These are phyloP conservation scores for Tylopilus vinaceipallidus DNA, from an alignment of 768 basidiomycete species.

Conservation along the genomic window DNA sequence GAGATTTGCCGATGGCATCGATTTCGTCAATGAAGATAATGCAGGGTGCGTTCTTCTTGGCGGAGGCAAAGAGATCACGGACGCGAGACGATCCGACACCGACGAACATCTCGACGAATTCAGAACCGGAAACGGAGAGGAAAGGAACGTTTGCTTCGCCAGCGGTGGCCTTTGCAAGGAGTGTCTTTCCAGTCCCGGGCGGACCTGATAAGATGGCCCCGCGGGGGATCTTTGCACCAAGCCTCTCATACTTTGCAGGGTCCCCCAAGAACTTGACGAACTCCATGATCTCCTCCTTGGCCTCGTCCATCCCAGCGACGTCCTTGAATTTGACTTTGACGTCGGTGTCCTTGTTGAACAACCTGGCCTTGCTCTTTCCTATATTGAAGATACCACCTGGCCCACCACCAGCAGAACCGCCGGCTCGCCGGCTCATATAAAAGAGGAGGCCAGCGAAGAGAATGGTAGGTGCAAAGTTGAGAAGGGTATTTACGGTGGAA, in stretches of 20 bases:
- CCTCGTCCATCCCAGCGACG: constrained; percentile 99
- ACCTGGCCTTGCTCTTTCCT: constrained; percentile 89
- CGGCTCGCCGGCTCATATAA: constrained; percentile 78
- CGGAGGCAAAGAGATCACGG: constrained; percentile 94
- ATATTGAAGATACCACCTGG: constrained; percentile 95
- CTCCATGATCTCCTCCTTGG: constrained; percentile 99
- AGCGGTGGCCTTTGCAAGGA: constrained; percentile 97
- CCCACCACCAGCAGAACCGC: constrained; percentile 55
- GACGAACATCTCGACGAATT: constrained; percentile 99
- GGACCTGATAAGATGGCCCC: constrained; percentile 94
- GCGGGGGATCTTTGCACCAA: constrained; percentile 97
- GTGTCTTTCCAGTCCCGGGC: constrained; percentile 97
- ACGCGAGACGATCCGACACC: constrained; percentile 98
- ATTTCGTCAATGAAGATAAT: constrained; percentile 99
- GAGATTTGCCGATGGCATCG: constrained; percentile 95
- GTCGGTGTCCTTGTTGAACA: constrained; percentile 97
- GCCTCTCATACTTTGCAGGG: constrained; percentile 88
- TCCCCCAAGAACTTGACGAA: constrained; percentile 99
- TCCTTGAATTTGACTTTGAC: constrained; percentile 93
- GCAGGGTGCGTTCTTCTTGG: constrained; percentile 96
- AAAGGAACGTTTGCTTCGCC: constrained; percentile 98
- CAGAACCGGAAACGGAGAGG: constrained; percentile 97
- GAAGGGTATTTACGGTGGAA: constrained; percentile 72
- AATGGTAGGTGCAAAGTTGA: constrained; percentile 94
- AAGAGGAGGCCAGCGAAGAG: constrained; percentile 87